Evolutionary conservation across 371 early-diverging fungal genomes (phyloP).

Genomic region (Coemansia sp.): DNA sequence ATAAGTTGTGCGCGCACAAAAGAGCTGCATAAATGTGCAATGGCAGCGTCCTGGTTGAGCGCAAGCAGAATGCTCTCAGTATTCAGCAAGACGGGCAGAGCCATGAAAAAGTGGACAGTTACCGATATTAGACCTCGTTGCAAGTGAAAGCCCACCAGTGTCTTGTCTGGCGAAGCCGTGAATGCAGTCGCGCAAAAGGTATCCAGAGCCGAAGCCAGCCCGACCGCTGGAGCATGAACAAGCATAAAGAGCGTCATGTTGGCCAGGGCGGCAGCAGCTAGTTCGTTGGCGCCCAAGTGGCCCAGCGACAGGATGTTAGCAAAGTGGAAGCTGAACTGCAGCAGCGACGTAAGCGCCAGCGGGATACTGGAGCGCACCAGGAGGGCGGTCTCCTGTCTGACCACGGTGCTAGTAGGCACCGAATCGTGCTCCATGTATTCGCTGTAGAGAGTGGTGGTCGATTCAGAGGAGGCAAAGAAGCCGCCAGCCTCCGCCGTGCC

Average conservation of each 20-base stretch:
- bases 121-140: constrained; percentile 74
- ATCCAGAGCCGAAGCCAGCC: constrained; percentile 51
- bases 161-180: constrained; percentile 71
- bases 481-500: background rate
- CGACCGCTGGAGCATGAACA: constrained; percentile 42
- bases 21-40: constrained; percentile 54
- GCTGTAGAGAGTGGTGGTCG: constrained; percentile 7
- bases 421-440: background rate
- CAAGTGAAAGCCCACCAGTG: constrained; percentile 75
- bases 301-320: constrained; percentile 65
- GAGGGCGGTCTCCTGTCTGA: constrained; percentile 41
- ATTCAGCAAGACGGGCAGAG: constrained; percentile 30
- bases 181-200: constrained; percentile 70
- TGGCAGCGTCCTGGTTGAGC: constrained; percentile 28
- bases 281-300: constrained; percentile 54
- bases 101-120: constrained; percentile 15
- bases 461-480: background rate
- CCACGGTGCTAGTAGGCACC: constrained; percentile 28
- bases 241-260: constrained; percentile 47
- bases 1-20: constrained; percentile 70
- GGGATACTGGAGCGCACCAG: constrained; percentile 59
- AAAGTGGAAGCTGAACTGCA: constrained; percentile 67
- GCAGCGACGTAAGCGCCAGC: constrained; percentile 61
- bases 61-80: constrained; percentile 29
- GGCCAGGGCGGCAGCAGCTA: constrained; percentile 50